phyloP scores from a whole-genome alignment of 305 asterid genomes.

The Fraxinus sp. region DNA sequence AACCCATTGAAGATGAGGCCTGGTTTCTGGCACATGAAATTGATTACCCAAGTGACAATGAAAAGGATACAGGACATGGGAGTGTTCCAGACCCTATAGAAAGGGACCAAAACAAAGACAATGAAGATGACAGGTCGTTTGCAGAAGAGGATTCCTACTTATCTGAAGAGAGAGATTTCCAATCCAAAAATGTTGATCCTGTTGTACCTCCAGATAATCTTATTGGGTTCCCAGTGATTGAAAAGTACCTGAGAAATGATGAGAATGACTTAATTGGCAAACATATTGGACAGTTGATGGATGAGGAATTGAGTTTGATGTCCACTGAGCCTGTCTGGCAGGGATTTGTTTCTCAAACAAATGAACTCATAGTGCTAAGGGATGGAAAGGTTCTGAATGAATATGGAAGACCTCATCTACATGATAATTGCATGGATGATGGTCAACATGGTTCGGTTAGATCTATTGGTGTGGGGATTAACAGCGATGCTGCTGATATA shows the following conservation, averaged over 20 bases:
- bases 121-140: constrained; percentile 85
- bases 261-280: constrained; percentile 61
- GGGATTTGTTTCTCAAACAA: constrained; percentile 82
- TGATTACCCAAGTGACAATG: constrained; percentile 97
- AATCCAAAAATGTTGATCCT: constrained; percentile 61
- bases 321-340: constrained; percentile 90
- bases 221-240: constrained; percentile 40
- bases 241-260: constrained; percentile 37
- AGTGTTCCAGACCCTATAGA: constrained; percentile 78
- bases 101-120: constrained; percentile 62
- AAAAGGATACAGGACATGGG: constrained; percentile 77
- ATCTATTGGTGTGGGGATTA: constrained; percentile 97
- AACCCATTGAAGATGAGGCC: constrained; percentile 93
- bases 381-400: constrained; percentile 58
- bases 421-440: constrained; percentile 70
- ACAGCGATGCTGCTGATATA: constrained; percentile 84
- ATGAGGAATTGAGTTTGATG: constrained; percentile 84
- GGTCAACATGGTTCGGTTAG: constrained; percentile 92
- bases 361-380: constrained; percentile 67
- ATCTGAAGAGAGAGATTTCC: constrained; percentile 74
- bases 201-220: constrained; percentile 53
- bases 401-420: constrained; percentile 55
- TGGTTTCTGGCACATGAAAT: constrained; percentile 98
- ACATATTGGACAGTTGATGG: constrained; percentile 90
- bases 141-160: constrained; percentile 93